Evolutionary conservation across 176 grass and related monocot genomes (phyloP), one percentile per base, ranked within the genome.

Genomic region (Tillandsia leiboldiana): DNA sequence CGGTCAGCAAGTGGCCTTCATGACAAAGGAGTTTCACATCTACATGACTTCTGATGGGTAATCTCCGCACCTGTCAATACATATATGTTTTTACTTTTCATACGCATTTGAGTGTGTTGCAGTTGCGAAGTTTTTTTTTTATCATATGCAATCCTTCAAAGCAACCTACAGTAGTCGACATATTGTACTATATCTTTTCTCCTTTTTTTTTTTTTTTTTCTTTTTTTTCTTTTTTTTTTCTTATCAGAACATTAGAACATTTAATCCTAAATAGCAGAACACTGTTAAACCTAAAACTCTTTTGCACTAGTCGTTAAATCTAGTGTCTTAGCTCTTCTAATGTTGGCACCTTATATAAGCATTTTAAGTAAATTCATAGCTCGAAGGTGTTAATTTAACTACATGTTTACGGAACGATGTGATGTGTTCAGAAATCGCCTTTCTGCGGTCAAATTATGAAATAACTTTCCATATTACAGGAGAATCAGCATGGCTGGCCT

Each of bases 11-110:
- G 90, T 99, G 51, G 77, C 72, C 26, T 99, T 99, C 75, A 99
- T 99, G 94, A 99, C 82, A 14, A 75, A 83, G 26, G 89, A 99
- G 67, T 93, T 84, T 77, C 87, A 99, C 74, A 90, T 99, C 80
- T 99, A 99, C 78, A 90, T 99, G 94, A 99, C 94, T 73, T 87
- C 94, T 50, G 94, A 99, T 84, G 94, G 94, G 94, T 93, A 93
- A 85, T 74, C 76, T 8, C 63, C 64, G 72, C 68, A 69, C 59
- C 54, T 28, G 63, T 61, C 56, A 27, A 24, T 13, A 17, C 26
- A 65, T 13, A 33, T 49, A 48, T 22, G 26, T 52, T 11, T 68
- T 63, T 53, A 26, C 9, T 15, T 79, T 10, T 48, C 3, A 10
- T 56, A 18, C 22, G 9, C 17, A 13, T 20, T 27, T 10, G 18